Percentiles rank a stretch among this genome's conserved stretches.
phyloP scores from a whole-genome alignment of 2,329 filamentous ascomycete species.

The Aspergillus vadensis region DNA sequence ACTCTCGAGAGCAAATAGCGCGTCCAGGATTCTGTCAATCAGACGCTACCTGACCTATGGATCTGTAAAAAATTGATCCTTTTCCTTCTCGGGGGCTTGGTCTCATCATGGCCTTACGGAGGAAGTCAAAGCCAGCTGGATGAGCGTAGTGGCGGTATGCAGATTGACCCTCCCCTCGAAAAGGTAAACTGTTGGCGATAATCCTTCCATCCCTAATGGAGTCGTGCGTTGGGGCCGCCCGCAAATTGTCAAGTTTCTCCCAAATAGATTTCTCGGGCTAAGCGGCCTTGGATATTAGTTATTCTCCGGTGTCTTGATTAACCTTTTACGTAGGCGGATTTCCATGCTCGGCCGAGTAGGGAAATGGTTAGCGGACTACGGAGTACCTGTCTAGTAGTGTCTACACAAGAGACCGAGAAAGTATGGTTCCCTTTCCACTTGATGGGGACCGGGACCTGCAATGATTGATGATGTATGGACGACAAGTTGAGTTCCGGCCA shows the following conservation, averaged over 20 bases:
- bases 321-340: not conserved
- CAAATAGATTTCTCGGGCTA: no score
- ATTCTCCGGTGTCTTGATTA: not conserved
- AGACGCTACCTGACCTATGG: not conserved
- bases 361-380: not conserved
- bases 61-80: not conserved
- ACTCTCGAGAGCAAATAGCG: conserved; percentile 3
- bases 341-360: not conserved
- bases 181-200: conserved; percentile 1
- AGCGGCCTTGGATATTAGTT: not conserved
- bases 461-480: not conserved
- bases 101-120: not conserved
- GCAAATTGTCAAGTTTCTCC: not conserved
- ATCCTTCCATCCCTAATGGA: not conserved
- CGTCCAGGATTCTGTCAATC: conserved; percentile 1
- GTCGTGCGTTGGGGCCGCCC: not conserved
- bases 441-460: no score
- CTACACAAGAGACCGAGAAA: not conserved
- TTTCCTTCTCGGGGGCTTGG: not conserved
- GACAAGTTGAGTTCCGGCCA: not conserved
- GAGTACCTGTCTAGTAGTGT: no score
- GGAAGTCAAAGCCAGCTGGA: not conserved
- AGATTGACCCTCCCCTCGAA: not conserved
- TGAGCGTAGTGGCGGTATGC: conserved; percentile 1
- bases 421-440: conserved; percentile 1